Percentiles rank a stretch among this genome's conserved stretches.
These are phyloP conservation scores for Candida glaebosa DNA, from an alignment of 805 yeast genomes.

Conservation along the genomic window DNA sequence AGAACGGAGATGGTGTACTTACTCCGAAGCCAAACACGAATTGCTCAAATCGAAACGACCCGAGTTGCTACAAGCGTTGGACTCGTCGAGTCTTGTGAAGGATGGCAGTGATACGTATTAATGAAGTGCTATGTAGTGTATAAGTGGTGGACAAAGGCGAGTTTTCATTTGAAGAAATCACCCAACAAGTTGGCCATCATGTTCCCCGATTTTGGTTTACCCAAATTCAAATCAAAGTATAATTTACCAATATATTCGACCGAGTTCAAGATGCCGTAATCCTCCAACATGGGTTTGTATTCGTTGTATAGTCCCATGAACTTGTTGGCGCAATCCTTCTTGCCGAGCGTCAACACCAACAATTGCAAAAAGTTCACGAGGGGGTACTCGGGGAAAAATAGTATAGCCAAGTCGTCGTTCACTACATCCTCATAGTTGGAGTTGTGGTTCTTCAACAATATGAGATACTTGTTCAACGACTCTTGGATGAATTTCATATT, in stretches of 20 bases:
- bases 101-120: too few relatives aligned
- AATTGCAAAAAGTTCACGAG: conserved; percentile 69
- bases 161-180: conserved; percentile 34
- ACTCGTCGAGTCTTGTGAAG: conserved; percentile 48
- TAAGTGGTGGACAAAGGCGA: too few relatives aligned
- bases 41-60: conserved; percentile 55
- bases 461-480: conserved; percentile 22
- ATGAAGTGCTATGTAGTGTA: too few relatives aligned
- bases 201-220: conserved; percentile 38
- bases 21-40: conserved; percentile 62
- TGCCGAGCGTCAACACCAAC: conserved; percentile 54
- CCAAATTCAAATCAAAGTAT: conserved; percentile 55
- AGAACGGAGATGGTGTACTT: conserved; percentile 71
- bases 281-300: conserved; percentile 38
- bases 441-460: conserved; percentile 10
- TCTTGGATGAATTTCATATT: conserved; percentile 59
- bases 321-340: conserved; percentile 43
- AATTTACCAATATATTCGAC: conserved; percentile 57
- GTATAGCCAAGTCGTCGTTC: conserved; percentile 19
- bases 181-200: conserved; percentile 65
- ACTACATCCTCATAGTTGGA: conserved; percentile 11
- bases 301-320: conserved; percentile 51
- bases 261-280: conserved; percentile 39
- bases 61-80: conserved; percentile 63
- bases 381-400: conserved; percentile 38